Evolutionary conservation across 1,284 basidiomycete genomes (phyloP).

Genomic region (Coniferiporia weirii): DNA sequence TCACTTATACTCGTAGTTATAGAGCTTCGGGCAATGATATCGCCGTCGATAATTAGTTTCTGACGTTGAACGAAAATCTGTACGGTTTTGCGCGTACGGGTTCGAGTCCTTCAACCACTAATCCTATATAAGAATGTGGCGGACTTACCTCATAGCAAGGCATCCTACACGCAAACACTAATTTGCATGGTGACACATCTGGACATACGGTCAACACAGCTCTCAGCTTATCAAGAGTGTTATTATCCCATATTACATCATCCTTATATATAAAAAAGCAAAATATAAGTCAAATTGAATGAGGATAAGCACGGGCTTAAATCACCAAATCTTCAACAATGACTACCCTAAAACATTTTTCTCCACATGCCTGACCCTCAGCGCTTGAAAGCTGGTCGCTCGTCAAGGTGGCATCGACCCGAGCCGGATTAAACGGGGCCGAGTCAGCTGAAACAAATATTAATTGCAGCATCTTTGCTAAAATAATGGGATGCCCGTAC

Average conservation of each 20-base stretch:
- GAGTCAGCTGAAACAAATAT: background rate
- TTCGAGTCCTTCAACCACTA: background rate
- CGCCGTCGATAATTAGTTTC: background rate
- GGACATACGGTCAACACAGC: constrained; percentile 5
- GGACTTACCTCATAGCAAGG: constrained; percentile 7
- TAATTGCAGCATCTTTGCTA: background rate
- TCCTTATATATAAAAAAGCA: background rate
- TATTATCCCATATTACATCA: background rate
- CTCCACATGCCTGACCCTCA: background rate
- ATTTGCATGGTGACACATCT: constrained; percentile 3
- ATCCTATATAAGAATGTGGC: background rate
- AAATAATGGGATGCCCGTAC: background rate
- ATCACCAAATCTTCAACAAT: background rate
- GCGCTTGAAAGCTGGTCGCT: background rate
- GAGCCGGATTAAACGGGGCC: background rate
- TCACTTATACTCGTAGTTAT: background rate
- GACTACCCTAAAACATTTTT: background rate
- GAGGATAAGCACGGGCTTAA: background rate
- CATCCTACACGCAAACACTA: constrained; percentile 1
- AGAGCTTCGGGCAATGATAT: background rate
- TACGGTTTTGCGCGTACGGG: background rate
- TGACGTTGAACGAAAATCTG: constrained; percentile 1
- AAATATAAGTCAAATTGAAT: background rate
- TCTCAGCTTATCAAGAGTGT: background rate
- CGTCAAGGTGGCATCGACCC: background rate